phyloP scores from a whole-genome alignment of 805 yeast genomes.

The Pichia kluyveri region DNA sequence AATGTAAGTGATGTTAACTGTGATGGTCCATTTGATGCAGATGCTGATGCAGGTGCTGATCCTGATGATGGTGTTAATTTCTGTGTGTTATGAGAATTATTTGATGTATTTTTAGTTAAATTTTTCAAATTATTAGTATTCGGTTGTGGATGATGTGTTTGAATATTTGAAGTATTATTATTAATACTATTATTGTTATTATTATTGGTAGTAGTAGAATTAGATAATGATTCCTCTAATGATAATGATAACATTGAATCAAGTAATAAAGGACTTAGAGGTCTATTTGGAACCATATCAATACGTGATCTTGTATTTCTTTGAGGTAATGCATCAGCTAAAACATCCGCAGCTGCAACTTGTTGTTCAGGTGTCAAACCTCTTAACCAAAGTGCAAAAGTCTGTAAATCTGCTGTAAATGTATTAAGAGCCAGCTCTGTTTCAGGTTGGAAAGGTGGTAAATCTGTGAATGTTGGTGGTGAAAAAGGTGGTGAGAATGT shows the following conservation, averaged over 20 bases:
- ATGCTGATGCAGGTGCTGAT: background rate
- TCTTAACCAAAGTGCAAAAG: slow-evolving; percentile 33
- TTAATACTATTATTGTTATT: background rate
- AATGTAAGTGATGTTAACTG: slow-evolving; percentile 39
- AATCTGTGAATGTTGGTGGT: slow-evolving; percentile 9
- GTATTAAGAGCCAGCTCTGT: slow-evolving; percentile 23
- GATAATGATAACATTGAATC: background rate
- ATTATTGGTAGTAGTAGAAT: too few relatives aligned
- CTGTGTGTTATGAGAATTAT: background rate
- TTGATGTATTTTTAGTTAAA: too few relatives aligned
- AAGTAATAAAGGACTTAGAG: background rate
- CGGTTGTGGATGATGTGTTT: background rate
- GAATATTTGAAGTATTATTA: background rate
- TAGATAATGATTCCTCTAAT: background rate
- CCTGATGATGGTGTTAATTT: background rate
- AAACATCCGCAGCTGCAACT: slow-evolving; percentile 31
- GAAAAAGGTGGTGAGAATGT: background rate
- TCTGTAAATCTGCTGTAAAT: slow-evolving; percentile 35
- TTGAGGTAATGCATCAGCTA: background rate
- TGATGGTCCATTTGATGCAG: background rate
- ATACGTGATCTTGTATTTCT: background rate
- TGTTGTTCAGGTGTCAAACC: slow-evolving; percentile 30
- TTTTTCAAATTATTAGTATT: too few relatives aligned
- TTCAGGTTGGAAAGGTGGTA: slow-evolving; percentile 26
- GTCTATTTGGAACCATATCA: background rate